Evolutionary conservation across 2,329 filamentous ascomycete genomes (phyloP).

Genomic region (Pestalotiopsis sp.): DNA sequence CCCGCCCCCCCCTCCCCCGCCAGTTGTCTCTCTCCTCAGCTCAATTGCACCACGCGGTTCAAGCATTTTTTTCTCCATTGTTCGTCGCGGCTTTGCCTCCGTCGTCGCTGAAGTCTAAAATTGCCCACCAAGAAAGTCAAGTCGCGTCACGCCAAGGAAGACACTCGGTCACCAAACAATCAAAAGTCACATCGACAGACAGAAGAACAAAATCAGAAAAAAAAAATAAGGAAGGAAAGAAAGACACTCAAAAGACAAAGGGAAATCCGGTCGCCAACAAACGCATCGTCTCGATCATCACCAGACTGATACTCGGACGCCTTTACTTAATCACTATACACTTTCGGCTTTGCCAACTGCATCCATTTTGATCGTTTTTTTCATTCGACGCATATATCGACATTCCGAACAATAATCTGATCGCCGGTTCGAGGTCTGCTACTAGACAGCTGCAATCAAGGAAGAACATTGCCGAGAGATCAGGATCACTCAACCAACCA

Average conservation of each 20-base stretch:
- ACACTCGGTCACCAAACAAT: slow-evolving; percentile 24
- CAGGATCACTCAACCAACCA: slow-evolving; percentile 8
- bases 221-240: slow-evolving; percentile 10
- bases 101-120: slow-evolving; percentile 26
- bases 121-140: slow-evolving; percentile 24
- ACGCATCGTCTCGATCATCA: slow-evolving; percentile 19
- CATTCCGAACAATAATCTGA: slow-evolving; percentile 17
- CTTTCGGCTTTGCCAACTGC: slow-evolving; percentile 25
- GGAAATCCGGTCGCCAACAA: slow-evolving; percentile 2
- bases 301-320: slow-evolving; percentile 13
- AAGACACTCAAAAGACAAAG: slow-evolving; percentile 12
- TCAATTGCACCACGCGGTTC: slow-evolving; percentile 32
- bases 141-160: slow-evolving; percentile 27
- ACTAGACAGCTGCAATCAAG: neutral
- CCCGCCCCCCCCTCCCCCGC: slow-evolving; percentile 30
- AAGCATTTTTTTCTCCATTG: slow-evolving; percentile 29
- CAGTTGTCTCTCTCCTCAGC: slow-evolving; percentile 34
- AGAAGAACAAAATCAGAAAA: neutral
- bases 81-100: slow-evolving; percentile 26
- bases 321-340: slow-evolving; percentile 38
- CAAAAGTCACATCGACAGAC: slow-evolving; percentile 18
- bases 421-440: neutral
- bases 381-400: slow-evolving; percentile 29
- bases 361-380: slow-evolving; percentile 21
- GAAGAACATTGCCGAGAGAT: slow-evolving; percentile 2